These are phyloP conservation scores for Ajuga chamaepitys DNA, from an alignment of 257 asterid species.

Conservation along the genomic window DNA sequence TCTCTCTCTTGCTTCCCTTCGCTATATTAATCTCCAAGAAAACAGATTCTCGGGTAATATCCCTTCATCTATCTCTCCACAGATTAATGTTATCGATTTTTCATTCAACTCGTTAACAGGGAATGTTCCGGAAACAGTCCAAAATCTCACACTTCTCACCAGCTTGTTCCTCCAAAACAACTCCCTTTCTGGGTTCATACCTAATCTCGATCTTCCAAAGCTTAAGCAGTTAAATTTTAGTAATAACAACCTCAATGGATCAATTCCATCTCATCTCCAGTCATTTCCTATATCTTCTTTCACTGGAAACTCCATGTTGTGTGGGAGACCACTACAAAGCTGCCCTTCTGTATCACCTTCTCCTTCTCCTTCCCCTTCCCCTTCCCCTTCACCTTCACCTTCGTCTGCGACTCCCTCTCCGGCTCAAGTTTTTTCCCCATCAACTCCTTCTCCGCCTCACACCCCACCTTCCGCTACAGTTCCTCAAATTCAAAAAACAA, in stretches of 20 bases:
- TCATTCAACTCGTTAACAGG: slow-evolving; percentile 70
- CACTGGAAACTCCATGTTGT: slow-evolving; percentile 49
- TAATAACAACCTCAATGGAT: slow-evolving; percentile 52
- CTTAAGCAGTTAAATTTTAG: slow-evolving; percentile 52
- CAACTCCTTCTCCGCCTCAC: not conserved
- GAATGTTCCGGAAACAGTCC: slow-evolving; percentile 30
- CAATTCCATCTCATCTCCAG: slow-evolving; percentile 53
- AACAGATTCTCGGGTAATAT: slow-evolving; percentile 53
- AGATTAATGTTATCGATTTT: slow-evolving; percentile 45
- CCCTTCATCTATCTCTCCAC: slow-evolving; percentile 41
- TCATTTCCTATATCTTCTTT: slow-evolving; percentile 58
- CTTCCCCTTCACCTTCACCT: slow-evolving; percentile 19
- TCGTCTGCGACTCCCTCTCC: slow-evolving; percentile 13
- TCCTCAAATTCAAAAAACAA: slow-evolving; percentile 26
- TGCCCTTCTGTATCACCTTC: slow-evolving; percentile 38
- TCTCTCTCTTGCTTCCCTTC: slow-evolving; percentile 57
- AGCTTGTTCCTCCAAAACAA: slow-evolving; percentile 58
- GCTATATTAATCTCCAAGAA: slow-evolving; percentile 49
- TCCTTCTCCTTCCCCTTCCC: slow-evolving; percentile 35
- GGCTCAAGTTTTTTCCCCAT: not conserved
- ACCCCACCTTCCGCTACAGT: slow-evolving; percentile 10
- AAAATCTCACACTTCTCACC: slow-evolving; percentile 40
- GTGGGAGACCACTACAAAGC: slow-evolving; percentile 51
- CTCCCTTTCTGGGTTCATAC: slow-evolving; percentile 53
- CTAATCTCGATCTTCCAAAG: slow-evolving; percentile 42